A percentile compares a stretch with the other conserved stretches of the same genome.
These are phyloP conservation scores for Metarhizium anisopliae DNA, from an alignment of 2,329 filamentous ascomycete species.

Conservation along the genomic window DNA sequence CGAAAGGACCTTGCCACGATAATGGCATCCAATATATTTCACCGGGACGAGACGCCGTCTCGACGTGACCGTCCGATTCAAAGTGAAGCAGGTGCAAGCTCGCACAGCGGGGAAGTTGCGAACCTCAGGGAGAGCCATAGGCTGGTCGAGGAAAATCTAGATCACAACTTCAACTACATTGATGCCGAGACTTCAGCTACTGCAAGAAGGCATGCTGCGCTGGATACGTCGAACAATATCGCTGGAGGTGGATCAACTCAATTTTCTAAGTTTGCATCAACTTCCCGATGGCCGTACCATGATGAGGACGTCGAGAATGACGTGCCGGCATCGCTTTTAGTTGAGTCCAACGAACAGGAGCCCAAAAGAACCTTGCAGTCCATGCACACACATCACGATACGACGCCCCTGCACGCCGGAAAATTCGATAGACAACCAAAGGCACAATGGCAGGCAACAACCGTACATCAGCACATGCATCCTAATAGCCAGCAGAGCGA, in stretches of 20 bases:
- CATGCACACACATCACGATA: neutral
- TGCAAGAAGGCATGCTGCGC: constrained; percentile 36
- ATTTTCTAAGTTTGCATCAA: neutral
- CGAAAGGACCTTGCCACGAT: neutral
- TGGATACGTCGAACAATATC: constrained; percentile 25
- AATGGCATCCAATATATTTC: neutral
- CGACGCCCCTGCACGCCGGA: neutral
- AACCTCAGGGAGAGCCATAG: neutral
- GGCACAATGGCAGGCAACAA: constrained; percentile 46
- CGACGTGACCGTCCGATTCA: constrained; percentile 38
- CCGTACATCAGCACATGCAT: constrained; percentile 43
- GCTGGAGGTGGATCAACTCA: constrained; percentile 4
- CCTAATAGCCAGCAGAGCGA: constrained; percentile 21
- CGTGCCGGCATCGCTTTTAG: constrained; percentile 53
- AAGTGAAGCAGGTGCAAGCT: constrained; percentile 36
- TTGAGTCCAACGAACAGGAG: constrained; percentile 38
- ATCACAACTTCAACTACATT: constrained; percentile 38
- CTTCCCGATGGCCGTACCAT: constrained; percentile 17
- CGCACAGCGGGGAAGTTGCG: neutral
- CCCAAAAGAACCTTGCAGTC: neutral
- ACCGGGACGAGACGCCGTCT: neutral
- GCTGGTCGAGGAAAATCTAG: constrained; percentile 35
- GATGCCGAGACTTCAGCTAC: constrained; percentile 36
- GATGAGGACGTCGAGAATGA: constrained; percentile 50
- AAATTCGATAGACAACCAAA: constrained; percentile 20